These are phyloP conservation scores for Zalerion maritima DNA, from an alignment of 495 filamentous ascomycete genomes.

Conservation along the genomic window DNA sequence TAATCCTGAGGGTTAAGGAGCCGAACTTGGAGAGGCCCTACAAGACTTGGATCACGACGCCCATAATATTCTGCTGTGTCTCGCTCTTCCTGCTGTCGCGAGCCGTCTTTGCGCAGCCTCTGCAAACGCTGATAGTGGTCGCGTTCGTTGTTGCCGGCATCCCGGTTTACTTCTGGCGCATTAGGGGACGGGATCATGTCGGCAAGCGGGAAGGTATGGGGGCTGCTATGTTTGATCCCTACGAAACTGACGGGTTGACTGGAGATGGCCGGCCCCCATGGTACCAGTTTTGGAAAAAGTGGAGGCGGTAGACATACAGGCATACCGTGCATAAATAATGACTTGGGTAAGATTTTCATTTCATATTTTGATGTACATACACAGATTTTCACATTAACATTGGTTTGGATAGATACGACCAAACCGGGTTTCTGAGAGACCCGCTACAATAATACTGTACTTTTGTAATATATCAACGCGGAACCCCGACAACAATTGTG, in stretches of 20 bases:
- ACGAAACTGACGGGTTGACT: too few species aligned
- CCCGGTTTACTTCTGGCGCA: slow-evolving; percentile 78
- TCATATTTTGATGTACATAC: too few species aligned
- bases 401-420: too few species aligned
- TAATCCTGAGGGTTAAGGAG: slow-evolving; percentile 78
- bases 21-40: slow-evolving; percentile 82
- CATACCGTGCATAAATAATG: too few species aligned
- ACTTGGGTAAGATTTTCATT: too few species aligned
- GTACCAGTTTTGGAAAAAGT: slow-evolving; percentile 34
- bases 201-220: slow-evolving; percentile 20
- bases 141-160: slow-evolving; percentile 71
- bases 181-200: slow-evolving; percentile 38
- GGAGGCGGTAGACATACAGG: too few species aligned
- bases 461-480: too few species aligned
- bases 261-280: slow-evolving; percentile 10
- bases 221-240: too few species aligned
- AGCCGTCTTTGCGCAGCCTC: slow-evolving; percentile 75
- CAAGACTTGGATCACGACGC: slow-evolving; percentile 88
- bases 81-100: slow-evolving; percentile 81
- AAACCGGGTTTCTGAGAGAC: too few species aligned
- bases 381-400: too few species aligned
- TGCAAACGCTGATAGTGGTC: slow-evolving; percentile 76
- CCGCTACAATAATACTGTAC: too few species aligned
- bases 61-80: slow-evolving; percentile 96
- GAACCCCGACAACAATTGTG: too few species aligned